Conservation (phyloP, 768 basidiomycete species). For the Tricholoma sp. region DNA sequence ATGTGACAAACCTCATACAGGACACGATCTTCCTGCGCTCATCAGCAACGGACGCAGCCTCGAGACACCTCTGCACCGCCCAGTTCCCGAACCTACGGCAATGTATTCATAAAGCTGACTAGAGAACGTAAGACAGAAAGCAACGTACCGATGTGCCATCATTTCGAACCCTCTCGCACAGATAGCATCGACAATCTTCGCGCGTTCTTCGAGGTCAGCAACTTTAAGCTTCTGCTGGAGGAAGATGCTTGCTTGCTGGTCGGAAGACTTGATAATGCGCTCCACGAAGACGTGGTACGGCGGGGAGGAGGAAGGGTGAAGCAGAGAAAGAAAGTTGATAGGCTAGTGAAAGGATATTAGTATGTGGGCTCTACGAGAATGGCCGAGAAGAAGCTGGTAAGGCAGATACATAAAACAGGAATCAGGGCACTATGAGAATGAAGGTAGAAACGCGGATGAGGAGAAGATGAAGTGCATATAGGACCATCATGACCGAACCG, state of each 20-base stretch:
- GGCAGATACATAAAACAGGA: too few relatives aligned
- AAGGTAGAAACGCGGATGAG: too few relatives aligned
- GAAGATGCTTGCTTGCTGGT: constrained; percentile 89
- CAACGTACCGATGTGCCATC: constrained; percentile 81
- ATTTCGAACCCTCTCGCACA: constrained; percentile 82
- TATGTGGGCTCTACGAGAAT: constrained; percentile 1
- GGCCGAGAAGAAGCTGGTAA: background rate
- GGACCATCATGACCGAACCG: background rate
- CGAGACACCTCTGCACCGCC: constrained; percentile 85
- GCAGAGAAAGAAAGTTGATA: constrained; percentile 82
- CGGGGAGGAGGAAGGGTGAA: constrained; percentile 82
- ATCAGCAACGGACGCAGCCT: constrained; percentile 68
- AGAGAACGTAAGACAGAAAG: background rate
- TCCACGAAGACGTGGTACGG: constrained; percentile 79
- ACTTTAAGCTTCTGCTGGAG: constrained; percentile 82
- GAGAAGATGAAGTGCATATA: background rate
- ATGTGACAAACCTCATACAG: constrained; percentile 70
- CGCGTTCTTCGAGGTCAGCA: constrained; percentile 69
- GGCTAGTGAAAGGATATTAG: constrained; percentile 43
- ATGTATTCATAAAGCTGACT: background rate
- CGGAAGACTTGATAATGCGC: constrained; percentile 84
- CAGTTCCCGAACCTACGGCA: constrained; percentile 80
- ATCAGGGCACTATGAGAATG: too few relatives aligned
- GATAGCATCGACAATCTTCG: constrained; percentile 84
- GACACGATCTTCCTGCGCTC: constrained; percentile 76